Evolutionary conservation across 164 flowering plant species (phyloP).

Genomic region (Amborella trichopoda): DNA sequence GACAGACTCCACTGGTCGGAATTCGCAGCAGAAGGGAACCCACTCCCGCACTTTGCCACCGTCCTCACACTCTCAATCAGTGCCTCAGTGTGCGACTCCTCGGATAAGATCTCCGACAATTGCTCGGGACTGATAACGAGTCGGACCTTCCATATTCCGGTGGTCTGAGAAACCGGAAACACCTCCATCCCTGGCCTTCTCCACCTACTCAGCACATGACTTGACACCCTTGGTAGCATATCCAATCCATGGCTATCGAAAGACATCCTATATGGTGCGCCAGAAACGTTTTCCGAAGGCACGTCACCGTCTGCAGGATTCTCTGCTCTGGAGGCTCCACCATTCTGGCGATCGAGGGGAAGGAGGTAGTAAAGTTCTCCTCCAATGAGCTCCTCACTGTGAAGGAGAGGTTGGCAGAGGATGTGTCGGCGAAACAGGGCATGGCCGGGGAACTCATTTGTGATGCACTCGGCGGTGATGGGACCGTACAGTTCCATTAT

Average conservation of each 20-base stretch:
- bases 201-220: constrained; percentile 5
- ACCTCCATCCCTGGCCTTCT: constrained; percentile 39
- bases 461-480: constrained; percentile 44
- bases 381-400: constrained; percentile 35
- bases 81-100: constrained; percentile 50
- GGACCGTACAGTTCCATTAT: constrained; percentile 71
- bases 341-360: constrained; percentile 21
- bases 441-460: constrained; percentile 67
- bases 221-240: no score
- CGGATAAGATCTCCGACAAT: constrained; percentile 55
- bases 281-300: constrained; percentile 7
- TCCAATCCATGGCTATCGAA: constrained; percentile 35
- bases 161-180: constrained; percentile 11
- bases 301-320: constrained; percentile 22
- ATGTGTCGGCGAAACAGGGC: constrained; percentile 46
- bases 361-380: constrained; percentile 72
- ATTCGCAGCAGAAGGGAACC: constrained; percentile 16
- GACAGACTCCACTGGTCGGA: constrained; percentile 72
- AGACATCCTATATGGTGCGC: constrained; percentile 72
- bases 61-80: constrained; percentile 70
- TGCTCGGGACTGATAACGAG: constrained; percentile 66
- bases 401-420: constrained; percentile 47
- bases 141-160: constrained; percentile 88
- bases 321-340: constrained; percentile 18
- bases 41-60: constrained; percentile 65